Conservation (phyloP, 2,329 filamentous ascomycete genomes). For the Monosporascus sp. region DNA sequence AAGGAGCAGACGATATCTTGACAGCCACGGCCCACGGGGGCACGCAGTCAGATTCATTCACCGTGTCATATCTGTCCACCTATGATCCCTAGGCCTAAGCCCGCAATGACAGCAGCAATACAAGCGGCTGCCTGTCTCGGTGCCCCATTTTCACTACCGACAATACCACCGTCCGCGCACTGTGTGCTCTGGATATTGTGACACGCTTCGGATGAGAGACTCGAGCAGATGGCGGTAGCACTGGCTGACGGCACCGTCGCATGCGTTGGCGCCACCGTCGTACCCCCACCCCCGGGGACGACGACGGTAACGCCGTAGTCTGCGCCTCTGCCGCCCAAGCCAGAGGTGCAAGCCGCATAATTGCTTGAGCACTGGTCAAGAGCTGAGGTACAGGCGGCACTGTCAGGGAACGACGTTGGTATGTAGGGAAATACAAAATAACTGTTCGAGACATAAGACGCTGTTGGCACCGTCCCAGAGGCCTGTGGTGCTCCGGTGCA, state of each 20-base stretch:
- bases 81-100: constrained; percentile 26
- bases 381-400: constrained; percentile 47
- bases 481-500: constrained; percentile 51
- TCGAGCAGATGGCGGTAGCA: constrained; percentile 51
- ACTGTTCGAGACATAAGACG: constrained; percentile 50
- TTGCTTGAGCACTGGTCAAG: constrained; percentile 47
- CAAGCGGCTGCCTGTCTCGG: constrained; percentile 23
- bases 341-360: constrained; percentile 47
- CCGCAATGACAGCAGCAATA: constrained; percentile 24
- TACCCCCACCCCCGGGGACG: constrained; percentile 48
- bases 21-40: too few relatives aligned
- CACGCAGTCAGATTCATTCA: neutral
- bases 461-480: constrained; percentile 28
- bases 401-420: constrained; percentile 45
- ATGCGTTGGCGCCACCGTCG: constrained; percentile 41
- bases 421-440: constrained; percentile 59
- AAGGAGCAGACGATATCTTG: too few relatives aligned
- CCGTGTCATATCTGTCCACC: constrained; percentile 18
- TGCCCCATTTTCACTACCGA: constrained; percentile 22
- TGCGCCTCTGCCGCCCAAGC: constrained; percentile 35
- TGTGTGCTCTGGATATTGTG: constrained; percentile 35
- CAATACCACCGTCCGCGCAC: constrained; percentile 30
- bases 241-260: constrained; percentile 36
- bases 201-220: constrained; percentile 49
- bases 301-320: constrained; percentile 50